A percentile compares a stretch with the other conserved stretches of the same genome.
phyloP scores from a whole-genome alignment of 2,329 filamentous ascomycete genomes.

The Davidsoniella eucalypti region DNA sequence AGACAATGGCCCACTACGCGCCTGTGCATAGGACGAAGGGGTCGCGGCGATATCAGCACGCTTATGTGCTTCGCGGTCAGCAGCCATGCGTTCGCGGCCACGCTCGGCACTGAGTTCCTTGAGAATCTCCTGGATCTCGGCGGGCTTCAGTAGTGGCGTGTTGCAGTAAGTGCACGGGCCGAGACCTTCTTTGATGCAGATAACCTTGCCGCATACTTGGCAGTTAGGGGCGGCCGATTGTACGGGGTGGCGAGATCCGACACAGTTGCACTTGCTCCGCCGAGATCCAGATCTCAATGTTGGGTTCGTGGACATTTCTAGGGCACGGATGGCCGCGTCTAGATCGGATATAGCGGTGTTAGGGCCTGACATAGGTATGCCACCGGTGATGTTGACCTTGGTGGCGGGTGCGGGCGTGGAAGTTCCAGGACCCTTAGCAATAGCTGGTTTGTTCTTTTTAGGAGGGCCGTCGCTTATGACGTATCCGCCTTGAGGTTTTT shows the following conservation, averaged over 20 bases:
- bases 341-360: slow-evolving; percentile 56
- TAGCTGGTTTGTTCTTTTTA: slow-evolving; percentile 24
- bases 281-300: slow-evolving; percentile 38
- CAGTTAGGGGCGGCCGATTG: slow-evolving; percentile 90
- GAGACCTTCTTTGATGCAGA: slow-evolving; percentile 85
- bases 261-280: slow-evolving; percentile 66
- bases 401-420: slow-evolving; percentile 23
- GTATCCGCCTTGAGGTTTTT: slow-evolving; percentile 56
- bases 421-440: slow-evolving; percentile 33
- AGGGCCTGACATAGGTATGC: slow-evolving; percentile 66
- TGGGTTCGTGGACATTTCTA: slow-evolving; percentile 88
- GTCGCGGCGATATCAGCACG: slow-evolving; percentile 47
- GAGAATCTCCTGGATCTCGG: slow-evolving; percentile 75
- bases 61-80: slow-evolving; percentile 55
- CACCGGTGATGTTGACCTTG: slow-evolving; percentile 59
- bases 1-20: slow-evolving; percentile 20
- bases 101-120: slow-evolving; percentile 68
- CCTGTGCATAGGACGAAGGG: slow-evolving; percentile 41
- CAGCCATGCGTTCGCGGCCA: slow-evolving; percentile 70
- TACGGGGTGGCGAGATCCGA: slow-evolving; percentile 72
- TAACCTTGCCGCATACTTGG: slow-evolving; percentile 79
- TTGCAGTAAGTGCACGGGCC: slow-evolving; percentile 89
- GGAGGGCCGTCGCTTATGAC: slow-evolving; percentile 60
- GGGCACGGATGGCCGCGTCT: slow-evolving; percentile 66
- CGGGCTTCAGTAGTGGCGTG: slow-evolving; percentile 49